Percentiles rank a stretch among this genome's conserved stretches.
Evolutionary conservation across 2,329 filamentous ascomycete species (phyloP).

Genomic region (Lachnellula subtilissima): DNA sequence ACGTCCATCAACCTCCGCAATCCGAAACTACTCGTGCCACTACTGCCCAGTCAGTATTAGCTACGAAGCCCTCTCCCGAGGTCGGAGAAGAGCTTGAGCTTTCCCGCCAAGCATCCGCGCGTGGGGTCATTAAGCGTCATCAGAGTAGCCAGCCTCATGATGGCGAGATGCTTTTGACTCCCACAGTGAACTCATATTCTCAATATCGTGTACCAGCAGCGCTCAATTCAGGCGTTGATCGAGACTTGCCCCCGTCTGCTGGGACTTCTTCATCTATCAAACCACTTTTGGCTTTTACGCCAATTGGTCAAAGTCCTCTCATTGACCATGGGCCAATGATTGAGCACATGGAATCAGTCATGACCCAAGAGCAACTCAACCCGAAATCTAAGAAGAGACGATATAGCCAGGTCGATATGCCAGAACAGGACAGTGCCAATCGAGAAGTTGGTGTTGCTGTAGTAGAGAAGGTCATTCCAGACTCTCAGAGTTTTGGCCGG

Average conservation of each 20-base stretch:
- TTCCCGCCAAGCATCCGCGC: neutral
- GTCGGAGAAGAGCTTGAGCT: neutral
- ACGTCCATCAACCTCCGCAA: neutral
- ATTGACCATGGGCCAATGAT: neutral
- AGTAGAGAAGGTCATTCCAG: neutral
- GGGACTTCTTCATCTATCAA: neutral
- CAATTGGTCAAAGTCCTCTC: neutral
- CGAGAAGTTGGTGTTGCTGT: too few species aligned
- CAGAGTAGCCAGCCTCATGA: neutral
- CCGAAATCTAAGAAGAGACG: neutral
- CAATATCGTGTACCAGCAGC: neutral
- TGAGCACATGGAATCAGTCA: neutral
- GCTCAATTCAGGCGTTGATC: neutral
- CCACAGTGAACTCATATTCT: neutral
- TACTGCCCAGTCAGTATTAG: neutral
- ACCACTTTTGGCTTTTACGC: neutral
- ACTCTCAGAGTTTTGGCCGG: neutral
- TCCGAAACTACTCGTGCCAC: neutral
- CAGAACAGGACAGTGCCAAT: neutral
- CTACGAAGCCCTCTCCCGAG: neutral
- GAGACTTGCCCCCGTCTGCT: neutral
- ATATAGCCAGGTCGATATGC: neutral
- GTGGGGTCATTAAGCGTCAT: neutral
- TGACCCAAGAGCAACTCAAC: neutral
- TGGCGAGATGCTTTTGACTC: neutral